These are phyloP conservation scores for Fusarium globosum DNA, from an alignment of 2,329 filamentous ascomycete genomes.

Conservation along the genomic window DNA sequence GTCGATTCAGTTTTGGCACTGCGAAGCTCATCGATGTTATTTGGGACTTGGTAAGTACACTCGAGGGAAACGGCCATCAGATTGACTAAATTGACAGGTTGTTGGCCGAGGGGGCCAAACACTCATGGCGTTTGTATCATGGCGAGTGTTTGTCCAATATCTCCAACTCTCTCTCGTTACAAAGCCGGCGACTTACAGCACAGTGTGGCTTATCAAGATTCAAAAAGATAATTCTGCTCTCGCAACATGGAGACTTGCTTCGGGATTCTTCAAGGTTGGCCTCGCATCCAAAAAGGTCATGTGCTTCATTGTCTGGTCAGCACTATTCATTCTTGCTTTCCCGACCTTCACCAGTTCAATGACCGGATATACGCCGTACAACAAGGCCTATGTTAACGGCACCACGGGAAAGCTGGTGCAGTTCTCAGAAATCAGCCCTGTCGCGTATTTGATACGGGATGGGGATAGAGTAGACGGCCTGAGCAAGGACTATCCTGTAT, in stretches of 20 bases:
- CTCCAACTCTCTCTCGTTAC: slow-evolving; percentile 5
- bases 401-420: rapidly evolving
- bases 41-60: slow-evolving; percentile 18
- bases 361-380: slow-evolving; percentile 16
- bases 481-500: rapidly evolving
- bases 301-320: neutral
- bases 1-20: neutral
- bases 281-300: neutral
- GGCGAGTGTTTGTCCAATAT: slow-evolving; percentile 13
- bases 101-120: slow-evolving; percentile 12
- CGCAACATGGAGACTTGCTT: rapidly evolving
- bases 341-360: slow-evolving; percentile 13
- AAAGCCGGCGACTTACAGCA: neutral
- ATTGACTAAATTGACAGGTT: neutral
- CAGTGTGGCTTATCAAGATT: slow-evolving; percentile 2
- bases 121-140: neutral
- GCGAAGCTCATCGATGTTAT: slow-evolving; percentile 14
- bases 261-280: neutral
- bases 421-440: rapidly evolving
- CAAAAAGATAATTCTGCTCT: neutral
- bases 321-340: neutral
- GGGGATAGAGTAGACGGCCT: neutral
- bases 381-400: neutral
- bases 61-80: no score
- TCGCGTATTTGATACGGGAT: slow-evolving; percentile 4